Percentiles rank a stretch among this genome's conserved stretches.
phyloP scores from a whole-genome alignment of 768 basidiomycete genomes.

The Serendipita sp. region DNA sequence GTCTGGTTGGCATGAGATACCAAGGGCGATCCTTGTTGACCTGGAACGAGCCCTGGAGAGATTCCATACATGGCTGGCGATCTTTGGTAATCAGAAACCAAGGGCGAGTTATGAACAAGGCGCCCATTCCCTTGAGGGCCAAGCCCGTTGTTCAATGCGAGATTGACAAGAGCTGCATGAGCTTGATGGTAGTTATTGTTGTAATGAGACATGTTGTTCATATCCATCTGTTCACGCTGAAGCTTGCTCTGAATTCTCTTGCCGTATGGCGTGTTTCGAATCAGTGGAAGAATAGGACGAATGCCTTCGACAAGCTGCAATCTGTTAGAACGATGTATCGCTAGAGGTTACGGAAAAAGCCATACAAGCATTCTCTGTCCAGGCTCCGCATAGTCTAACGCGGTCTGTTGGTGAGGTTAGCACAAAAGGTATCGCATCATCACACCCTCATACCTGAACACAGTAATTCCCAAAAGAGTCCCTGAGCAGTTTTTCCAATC shows the following conservation, averaged over 20 bases:
- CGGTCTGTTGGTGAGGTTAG: slow-evolving; percentile 42
- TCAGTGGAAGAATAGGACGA: slow-evolving; percentile 93
- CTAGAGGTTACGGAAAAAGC: slow-evolving; percentile 11
- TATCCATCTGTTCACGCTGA: slow-evolving; percentile 79
- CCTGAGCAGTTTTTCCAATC: slow-evolving; percentile 86
- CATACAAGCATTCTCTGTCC: slow-evolving; percentile 60
- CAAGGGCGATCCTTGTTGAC: slow-evolving; percentile 2
- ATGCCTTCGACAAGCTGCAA: slow-evolving; percentile 82
- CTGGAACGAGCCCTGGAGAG: background rate
- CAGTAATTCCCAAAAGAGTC: slow-evolving; percentile 97
- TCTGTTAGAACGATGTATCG: background rate
- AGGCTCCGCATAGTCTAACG: slow-evolving; percentile 95
- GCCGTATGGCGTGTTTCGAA: slow-evolving; percentile 98
- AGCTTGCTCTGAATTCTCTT: slow-evolving; percentile 98
- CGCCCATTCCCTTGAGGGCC: background rate
- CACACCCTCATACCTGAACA: slow-evolving; percentile 46
- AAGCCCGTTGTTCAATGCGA: background rate
- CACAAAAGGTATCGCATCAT: slow-evolving; percentile 10
- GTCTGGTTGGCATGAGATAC: background rate
- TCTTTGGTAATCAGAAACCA: background rate
- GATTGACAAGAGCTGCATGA: slow-evolving; percentile 5
- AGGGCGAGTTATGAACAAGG: background rate
- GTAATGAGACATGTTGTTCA: background rate
- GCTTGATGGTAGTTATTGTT: slow-evolving; percentile 3
- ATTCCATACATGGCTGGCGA: slow-evolving; percentile 1